phyloP scores from a whole-genome alignment of 2,329 filamentous ascomycete genomes.

The Ophiostoma ulmi region DNA sequence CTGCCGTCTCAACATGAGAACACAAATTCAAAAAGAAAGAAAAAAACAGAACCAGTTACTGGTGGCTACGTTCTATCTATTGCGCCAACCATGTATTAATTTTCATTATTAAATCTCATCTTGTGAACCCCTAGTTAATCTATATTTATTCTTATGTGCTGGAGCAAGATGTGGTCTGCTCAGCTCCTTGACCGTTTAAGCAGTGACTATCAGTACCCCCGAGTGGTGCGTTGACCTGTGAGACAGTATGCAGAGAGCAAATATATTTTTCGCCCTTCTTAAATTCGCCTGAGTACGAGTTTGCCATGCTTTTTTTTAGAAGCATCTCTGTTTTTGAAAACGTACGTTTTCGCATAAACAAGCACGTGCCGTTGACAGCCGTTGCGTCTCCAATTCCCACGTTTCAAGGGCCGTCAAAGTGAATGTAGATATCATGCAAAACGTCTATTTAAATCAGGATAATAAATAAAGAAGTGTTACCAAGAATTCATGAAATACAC shows the following conservation, averaged over 20 bases:
- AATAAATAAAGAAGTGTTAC: too few species aligned
- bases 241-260: background rate
- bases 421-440: background rate
- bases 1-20: too few species aligned
- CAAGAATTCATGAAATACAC: too few species aligned
- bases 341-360: background rate
- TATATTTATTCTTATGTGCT: background rate
- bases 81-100: too few species aligned
- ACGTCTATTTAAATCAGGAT: too few species aligned
- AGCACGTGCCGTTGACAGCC: background rate
- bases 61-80: too few species aligned
- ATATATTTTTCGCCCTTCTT: background rate
- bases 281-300: background rate
- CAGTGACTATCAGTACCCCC: background rate
- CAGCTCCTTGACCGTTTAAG: background rate
- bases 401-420: background rate
- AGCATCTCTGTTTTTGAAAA: too few species aligned
- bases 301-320: too few species aligned
- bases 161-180: background rate
- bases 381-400: background rate
- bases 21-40: too few species aligned
- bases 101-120: too few species aligned
- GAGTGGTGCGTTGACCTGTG: conserved; percentile 6
- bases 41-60: too few species aligned
- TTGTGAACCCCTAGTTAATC: background rate